Base-by-base conservation (phyloP, 2,329 filamentous ascomycete species). In the Scedosporium apiospermum region DNA sequence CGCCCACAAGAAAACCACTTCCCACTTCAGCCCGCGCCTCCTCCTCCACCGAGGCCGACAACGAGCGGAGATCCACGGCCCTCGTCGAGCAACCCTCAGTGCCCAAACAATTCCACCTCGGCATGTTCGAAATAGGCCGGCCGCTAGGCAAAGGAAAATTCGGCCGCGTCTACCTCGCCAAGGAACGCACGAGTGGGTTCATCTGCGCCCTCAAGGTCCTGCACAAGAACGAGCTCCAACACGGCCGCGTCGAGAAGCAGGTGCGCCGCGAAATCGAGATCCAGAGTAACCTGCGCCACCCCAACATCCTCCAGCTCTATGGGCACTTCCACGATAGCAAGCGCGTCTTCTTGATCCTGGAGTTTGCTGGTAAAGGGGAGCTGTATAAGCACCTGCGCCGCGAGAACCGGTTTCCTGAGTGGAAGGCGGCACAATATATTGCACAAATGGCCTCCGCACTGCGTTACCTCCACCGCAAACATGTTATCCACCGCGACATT, bases 401-500 rank as follows among this genome's bases (percentile, higher is more conserved):
- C 69, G 90, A 91, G 72, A 85, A 84, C 75, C 84, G 88, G 57
- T 96, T 96, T 74, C 88, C 89, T 3, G 91, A 96, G 74, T 90
- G 88, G 85, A 91, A 91, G 74, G 90, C 91, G 7, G 90, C 90
- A 27, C 88, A 92, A 76, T 96, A 93, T 74, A 86, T 95, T 66
- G 90, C 90, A 2, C 91, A 96, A 75, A 95, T 95, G 90, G 89
- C 90, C n/a, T 88, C 88, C 55, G 92, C 92, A 0, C 78, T 96
- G 68, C 88, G 88, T 68, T 98, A 97, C 72, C 83, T 97, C 57
- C 93, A 97, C 79, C 91, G 91, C 74, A 98, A 98, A 79, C 92
- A 97, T 74, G 90, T 98, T 68, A 98, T 98, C 78, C 93, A 98
- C 76, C 85, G 93, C 64, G 93, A 98, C 70, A 98, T 98, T 78